phyloP scores from a whole-genome alignment of 805 yeast species.

The Pichia deserticola region DNA sequence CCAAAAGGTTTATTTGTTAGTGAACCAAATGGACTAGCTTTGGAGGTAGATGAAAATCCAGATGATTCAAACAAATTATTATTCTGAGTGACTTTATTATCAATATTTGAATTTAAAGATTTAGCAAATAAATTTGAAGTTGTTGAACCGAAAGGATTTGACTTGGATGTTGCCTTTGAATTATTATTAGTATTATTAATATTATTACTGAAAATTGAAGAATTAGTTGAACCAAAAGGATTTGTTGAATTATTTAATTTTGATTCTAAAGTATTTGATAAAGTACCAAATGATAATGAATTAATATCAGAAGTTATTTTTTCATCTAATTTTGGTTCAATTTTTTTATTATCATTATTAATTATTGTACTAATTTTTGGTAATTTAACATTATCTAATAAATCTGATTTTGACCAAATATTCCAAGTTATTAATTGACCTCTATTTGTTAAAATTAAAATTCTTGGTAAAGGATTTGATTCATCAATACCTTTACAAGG shows the following conservation, averaged over 20 bases:
- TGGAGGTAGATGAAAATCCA: not conserved
- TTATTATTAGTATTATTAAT: not conserved
- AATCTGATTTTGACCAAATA: constrained; percentile 47
- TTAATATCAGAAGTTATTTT: not conserved
- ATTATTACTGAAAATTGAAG: not conserved
- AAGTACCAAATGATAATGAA: too few species aligned
- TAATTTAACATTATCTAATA: constrained; percentile 25
- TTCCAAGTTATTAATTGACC: constrained; percentile 63
- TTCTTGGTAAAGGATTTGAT: constrained; percentile 55
- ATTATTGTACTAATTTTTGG: not conserved
- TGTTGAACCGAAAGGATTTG: too few species aligned
- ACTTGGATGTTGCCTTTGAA: too few species aligned
- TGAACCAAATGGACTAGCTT: not conserved
- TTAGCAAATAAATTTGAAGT: too few species aligned
- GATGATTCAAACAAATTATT: too few species aligned
- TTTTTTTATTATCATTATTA: not conserved
- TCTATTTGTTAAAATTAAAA: constrained; percentile 54
- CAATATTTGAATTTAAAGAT: too few species aligned
- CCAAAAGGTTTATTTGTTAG: not conserved
- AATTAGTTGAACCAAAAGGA: not conserved
- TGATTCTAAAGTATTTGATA: too few species aligned
- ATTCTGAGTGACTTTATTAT: too few species aligned
- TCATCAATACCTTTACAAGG: constrained; percentile 56
- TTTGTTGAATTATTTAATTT: not conserved
- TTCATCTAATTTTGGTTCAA: not conserved